These are phyloP conservation scores for Kuraishia capsulata DNA, from an alignment of 805 yeast genomes.

Conservation along the genomic window DNA sequence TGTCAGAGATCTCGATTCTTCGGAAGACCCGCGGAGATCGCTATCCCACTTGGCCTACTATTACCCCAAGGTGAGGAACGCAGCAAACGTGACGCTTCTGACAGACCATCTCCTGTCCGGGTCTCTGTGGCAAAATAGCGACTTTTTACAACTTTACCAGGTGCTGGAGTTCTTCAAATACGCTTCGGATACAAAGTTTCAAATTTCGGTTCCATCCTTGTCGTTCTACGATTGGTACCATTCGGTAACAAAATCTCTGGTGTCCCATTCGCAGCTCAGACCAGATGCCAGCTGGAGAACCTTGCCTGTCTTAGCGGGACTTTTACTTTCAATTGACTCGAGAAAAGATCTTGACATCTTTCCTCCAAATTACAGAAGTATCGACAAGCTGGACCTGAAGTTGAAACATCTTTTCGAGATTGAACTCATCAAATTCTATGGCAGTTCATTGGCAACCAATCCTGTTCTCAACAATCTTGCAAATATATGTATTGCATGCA, in stretches of 20 bases:
- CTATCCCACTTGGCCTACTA: slow-evolving; percentile 42
- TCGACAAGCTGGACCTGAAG: slow-evolving; percentile 12
- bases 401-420: slow-evolving; percentile 7
- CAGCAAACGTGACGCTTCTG: slow-evolving; percentile 33
- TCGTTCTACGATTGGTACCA: slow-evolving; percentile 33
- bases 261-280: slow-evolving; percentile 21
- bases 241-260: slow-evolving; percentile 21
- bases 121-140: slow-evolving; percentile 23
- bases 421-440: slow-evolving; percentile 4
- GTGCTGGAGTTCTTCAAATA: slow-evolving; percentile 40
- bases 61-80: slow-evolving; percentile 38
- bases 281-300: slow-evolving; percentile 31
- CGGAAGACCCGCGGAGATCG: slow-evolving; percentile 10
- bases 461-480: slow-evolving; percentile 1
- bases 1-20: too few species aligned
- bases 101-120: slow-evolving; percentile 34
- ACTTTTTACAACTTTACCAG: slow-evolving; percentile 24
- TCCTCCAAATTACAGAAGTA: slow-evolving; percentile 15
- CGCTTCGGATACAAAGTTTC: slow-evolving; percentile 33
- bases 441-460: not conserved
- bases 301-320: slow-evolving; percentile 37
- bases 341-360: slow-evolving; percentile 14
- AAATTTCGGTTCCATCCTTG: slow-evolving; percentile 38
- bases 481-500: slow-evolving; percentile 1
- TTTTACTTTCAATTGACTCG: slow-evolving; percentile 24